Conservation (phyloP, 2,329 filamentous ascomycete species). For the Colletotrichum tropicicola region DNA sequence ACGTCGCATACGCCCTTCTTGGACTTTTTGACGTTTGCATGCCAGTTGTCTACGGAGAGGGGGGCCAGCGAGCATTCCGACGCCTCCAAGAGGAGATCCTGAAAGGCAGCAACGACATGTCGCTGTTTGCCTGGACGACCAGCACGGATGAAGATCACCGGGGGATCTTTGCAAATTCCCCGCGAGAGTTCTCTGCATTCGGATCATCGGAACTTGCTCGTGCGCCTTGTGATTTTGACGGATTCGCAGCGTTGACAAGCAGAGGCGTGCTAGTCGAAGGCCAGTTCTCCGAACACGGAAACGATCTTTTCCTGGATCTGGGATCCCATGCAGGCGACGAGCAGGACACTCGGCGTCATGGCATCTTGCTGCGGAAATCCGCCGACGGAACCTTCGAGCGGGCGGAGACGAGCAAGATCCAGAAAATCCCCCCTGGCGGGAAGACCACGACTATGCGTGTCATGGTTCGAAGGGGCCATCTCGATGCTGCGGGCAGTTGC, state of each 20-base stretch:
- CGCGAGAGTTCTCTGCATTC: background rate
- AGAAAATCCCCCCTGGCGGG: background rate
- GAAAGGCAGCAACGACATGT: background rate
- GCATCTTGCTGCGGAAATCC: background rate
- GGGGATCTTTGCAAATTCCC: background rate
- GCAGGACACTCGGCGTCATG: background rate
- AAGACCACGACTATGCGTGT: background rate
- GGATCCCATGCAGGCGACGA: background rate
- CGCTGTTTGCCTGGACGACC: background rate
- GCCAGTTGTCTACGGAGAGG: constrained; percentile 4
- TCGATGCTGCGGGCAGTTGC: too few relatives aligned
- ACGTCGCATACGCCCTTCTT: background rate
- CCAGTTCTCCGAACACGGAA: background rate
- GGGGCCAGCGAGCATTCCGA: background rate
- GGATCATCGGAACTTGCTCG: background rate
- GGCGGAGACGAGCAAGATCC: background rate
- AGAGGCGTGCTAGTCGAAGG: background rate
- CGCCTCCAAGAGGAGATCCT: constrained; percentile 5
- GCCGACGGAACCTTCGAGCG: background rate
- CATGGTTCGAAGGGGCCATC: too few relatives aligned
- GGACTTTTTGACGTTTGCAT: constrained; percentile 1
- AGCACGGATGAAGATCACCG: background rate
- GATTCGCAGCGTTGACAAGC: background rate
- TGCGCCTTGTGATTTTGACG: background rate
- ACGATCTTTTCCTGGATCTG: background rate